Conservation (phyloP, 2,329 filamentous ascomycete genomes). For the Venturia oleaginea region DNA sequence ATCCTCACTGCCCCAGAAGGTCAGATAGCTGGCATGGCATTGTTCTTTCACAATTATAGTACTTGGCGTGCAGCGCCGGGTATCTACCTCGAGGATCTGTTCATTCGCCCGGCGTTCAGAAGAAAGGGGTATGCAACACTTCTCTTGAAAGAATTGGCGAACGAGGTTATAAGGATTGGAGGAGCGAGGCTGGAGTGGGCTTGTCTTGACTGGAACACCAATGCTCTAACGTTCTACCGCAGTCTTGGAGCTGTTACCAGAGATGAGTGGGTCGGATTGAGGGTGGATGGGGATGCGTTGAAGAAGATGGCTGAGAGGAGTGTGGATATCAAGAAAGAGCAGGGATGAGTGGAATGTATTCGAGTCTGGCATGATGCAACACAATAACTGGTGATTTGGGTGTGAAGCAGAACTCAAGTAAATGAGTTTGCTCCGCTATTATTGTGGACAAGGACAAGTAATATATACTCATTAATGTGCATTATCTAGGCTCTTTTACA, state of each 20-base stretch:
- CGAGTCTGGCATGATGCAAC: background rate
- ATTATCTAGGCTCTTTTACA: background rate
- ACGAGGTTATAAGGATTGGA: conserved; percentile 60
- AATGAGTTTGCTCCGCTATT: background rate
- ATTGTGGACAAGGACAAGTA: background rate
- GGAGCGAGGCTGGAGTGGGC: conserved; percentile 80
- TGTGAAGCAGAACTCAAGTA: background rate
- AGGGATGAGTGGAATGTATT: background rate
- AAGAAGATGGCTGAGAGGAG: conserved; percentile 43
- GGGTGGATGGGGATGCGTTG: conserved; percentile 60
- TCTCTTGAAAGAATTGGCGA: conserved; percentile 67
- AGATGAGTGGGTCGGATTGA: conserved; percentile 67
- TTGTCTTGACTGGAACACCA: conserved; percentile 88
- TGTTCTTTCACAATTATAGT: conserved; percentile 94
- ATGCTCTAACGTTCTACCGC: conserved; percentile 77
- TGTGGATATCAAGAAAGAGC: conserved; percentile 4
- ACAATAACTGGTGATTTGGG: background rate
- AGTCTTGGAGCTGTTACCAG: conserved; percentile 52
- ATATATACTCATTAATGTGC: background rate
- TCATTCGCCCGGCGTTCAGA: conserved; percentile 61
- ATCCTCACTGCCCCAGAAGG: conserved; percentile 46
- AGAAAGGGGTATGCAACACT: conserved; percentile 71
- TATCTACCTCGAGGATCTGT: conserved; percentile 92
- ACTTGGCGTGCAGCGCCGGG: conserved; percentile 82
- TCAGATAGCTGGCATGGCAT: conserved; percentile 62